Evolutionary conservation across 164 flowering plant species (phyloP), one percentile per base, ranked within the genome.

Genomic region (Dillenia suffruticosa): DNA sequence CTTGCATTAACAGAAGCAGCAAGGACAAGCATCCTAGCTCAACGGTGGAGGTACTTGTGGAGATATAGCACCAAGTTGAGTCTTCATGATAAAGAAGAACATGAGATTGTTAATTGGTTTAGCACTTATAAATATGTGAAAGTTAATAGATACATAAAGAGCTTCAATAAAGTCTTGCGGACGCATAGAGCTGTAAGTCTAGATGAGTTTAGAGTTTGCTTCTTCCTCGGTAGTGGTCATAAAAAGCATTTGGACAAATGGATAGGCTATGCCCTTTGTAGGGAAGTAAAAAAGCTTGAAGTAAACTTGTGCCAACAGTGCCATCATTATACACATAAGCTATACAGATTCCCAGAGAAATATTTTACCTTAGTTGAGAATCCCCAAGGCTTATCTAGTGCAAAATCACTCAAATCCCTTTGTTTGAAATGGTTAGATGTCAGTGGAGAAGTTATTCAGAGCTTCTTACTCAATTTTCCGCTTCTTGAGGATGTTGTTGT

Each of bases 171-270:
- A 9, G 61, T 49, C 11, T 43, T 67, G 24, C 9, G n/a, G 7
- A 47, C 16, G 5, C 61, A 47, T 55, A 11, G 19, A 6, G 70
- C 49, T 11, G 9, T 5, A 40, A 48, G 2, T 9, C 1, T 61
- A 1, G 60, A 49, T 40, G 65, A 46, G 2, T 48, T 67, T 4
- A 55, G 24, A 46, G 32, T 55, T 45, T 14, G 70, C 46, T 67
- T 48, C 12, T 24, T 54, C n/a, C 11, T 61, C 9, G 12, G 32
- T 15, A 12, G 43, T 1, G 2, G 11, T 6, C 56, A 49, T 9
- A 61, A 10, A 14, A 3, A 12, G 17, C 19, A 67, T 60, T 15
- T 67, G 12, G 70, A 67, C 48, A 49, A 17, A 7, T 67, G 70
- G 70, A 40, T 61, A 9, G 17, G n/a, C 5, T 16, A 45, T 40